Evolutionary conservation across 2,329 filamentous ascomycete species (phyloP), one percentile per base, ranked within the genome.

Genomic region (Trichophyton mentagrophytes): DNA sequence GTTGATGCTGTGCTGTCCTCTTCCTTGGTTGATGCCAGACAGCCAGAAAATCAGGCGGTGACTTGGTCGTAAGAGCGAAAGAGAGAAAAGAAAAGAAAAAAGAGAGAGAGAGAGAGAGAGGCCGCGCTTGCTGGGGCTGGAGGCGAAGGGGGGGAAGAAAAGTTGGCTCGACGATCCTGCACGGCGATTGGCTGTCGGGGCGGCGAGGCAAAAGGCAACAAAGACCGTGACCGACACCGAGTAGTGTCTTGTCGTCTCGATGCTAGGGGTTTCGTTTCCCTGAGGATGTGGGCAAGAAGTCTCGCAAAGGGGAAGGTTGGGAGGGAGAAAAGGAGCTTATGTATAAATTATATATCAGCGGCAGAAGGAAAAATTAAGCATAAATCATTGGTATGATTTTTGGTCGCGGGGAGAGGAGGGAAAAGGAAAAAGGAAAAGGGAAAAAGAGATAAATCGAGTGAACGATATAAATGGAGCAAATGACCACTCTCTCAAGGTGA

Each of bases 381-480:
- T 58, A 58, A 58, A 58, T 46, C 57, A 53, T 58, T 58, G 57
- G 42, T 44, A 46, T 44, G 38, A 27, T 47, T 47, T 36, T 36
- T 47, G 57, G 38, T 47, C 57, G 57, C 42, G 57, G 57, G 57
- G 57, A 47, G 40, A 22, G 33, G 38, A 38, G 40, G n/a, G 40
- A 44, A 44, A 44, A 44, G 40, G 40, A 44, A 44, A 44, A 44
- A 44, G n/a, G n/a, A 44, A 44, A 44, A 44, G 40, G n/a, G n/a
- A 17, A 44, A 44, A 44, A 44, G 38, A 44, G 30, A 53, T 30
- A 53, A 53, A 42, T 57, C 38, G 55, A 57, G 40, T 57, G 55
- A 38, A 57, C 55, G 38, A 57, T 58, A 53, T 53, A 30, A 53
- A 56, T 42, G 55, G 55, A 57, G 55, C 55, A 57, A 57, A 57